Evolutionary conservation across 2,329 filamentous ascomycete genomes (phyloP).

Genomic region (Phyllosticta citrichinensis): DNA sequence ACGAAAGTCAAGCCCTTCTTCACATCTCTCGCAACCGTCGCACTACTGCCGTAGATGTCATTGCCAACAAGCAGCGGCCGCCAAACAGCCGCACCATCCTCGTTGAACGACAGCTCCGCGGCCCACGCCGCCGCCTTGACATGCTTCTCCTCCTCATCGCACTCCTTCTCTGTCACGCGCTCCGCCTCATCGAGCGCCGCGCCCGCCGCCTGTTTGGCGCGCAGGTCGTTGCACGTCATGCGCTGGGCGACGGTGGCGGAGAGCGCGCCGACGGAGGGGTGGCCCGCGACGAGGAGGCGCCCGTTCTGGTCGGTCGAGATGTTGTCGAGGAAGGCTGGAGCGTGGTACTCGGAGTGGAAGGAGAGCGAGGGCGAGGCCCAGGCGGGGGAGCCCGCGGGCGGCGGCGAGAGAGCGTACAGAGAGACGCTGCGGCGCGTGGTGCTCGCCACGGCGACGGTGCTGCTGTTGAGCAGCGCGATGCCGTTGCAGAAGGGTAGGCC

Average conservation of each 20-base stretch:
- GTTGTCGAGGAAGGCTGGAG: conserved; percentile 31
- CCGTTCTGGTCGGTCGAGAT: conserved; percentile 28
- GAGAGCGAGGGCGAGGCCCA: conserved; percentile 9
- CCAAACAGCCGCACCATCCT: conserved; percentile 13
- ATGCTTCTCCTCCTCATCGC: conserved; percentile 13
- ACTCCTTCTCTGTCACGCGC: conserved; percentile 3
- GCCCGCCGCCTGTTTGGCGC: conserved; percentile 9
- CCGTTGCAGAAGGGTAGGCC: conserved; percentile 34
- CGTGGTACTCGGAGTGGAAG: conserved; percentile 13
- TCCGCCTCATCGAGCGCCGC: conserved; percentile 10
- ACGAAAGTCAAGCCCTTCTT: conserved; percentile 26
- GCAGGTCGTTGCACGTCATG: conserved; percentile 8
- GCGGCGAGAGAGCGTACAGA: conserved; percentile 20
- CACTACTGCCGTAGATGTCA: conserved; percentile 26
- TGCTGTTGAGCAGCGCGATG: conserved; percentile 26
- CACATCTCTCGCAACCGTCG: conserved; percentile 29
- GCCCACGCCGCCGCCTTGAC: conserved; percentile 24
- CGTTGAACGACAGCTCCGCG: conserved; percentile 17
- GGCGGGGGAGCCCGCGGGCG: not conserved
- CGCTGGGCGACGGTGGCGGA: not conserved
- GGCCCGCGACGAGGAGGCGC: conserved; percentile 32
- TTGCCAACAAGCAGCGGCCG: conserved; percentile 27
- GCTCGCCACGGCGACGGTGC: conserved; percentile 30
- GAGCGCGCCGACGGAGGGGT: conserved; percentile 27
- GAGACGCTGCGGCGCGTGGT: conserved; percentile 24